Percentiles rank a stretch among this genome's conserved stretches.
Evolutionary conservation across 495 filamentous ascomycete genomes (phyloP).

Genomic region (Penicillium parvum): DNA sequence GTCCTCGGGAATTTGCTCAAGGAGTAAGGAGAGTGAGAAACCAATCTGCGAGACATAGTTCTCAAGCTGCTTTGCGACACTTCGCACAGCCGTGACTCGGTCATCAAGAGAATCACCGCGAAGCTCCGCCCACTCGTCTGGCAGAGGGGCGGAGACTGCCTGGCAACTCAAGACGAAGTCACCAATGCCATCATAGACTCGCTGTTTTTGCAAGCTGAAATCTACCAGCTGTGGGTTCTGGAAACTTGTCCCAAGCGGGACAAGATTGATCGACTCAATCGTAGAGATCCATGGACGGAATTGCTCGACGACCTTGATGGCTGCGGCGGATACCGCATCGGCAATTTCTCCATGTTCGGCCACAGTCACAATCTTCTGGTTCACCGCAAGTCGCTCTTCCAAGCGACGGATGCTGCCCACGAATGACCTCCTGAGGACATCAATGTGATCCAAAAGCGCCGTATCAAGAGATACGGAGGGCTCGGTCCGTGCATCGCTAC

Average conservation of each 20-base stretch:
- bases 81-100: slow-evolving; percentile 70
- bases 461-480: slow-evolving; percentile 69
- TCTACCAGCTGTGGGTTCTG: slow-evolving; percentile 84
- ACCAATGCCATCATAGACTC: slow-evolving; percentile 84
- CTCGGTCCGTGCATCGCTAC: slow-evolving; percentile 63
- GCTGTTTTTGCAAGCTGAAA: slow-evolving; percentile 85
- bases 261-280: slow-evolving; percentile 84
- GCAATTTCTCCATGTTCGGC: slow-evolving; percentile 67
- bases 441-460: slow-evolving; percentile 73
- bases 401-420: slow-evolving; percentile 76
- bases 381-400: slow-evolving; percentile 73
- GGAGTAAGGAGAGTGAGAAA: slow-evolving; percentile 81
- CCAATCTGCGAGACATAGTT: slow-evolving; percentile 80
- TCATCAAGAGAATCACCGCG: slow-evolving; percentile 92
- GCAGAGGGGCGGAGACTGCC: slow-evolving; percentile 78
- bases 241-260: slow-evolving; percentile 64
- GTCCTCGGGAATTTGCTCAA: slow-evolving; percentile 64
- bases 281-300: slow-evolving; percentile 83
- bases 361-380: slow-evolving; percentile 71
- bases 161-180: slow-evolving; percentile 86
- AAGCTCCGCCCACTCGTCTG: slow-evolving; percentile 90
- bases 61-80: slow-evolving; percentile 73
- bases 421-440: slow-evolving; percentile 76
- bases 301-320: slow-evolving; percentile 72
- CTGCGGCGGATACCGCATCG: slow-evolving; percentile 69